phyloP scores from a whole-genome alignment of 2,329 filamentous ascomycete genomes.

The Sordariomycetes sp. region DNA sequence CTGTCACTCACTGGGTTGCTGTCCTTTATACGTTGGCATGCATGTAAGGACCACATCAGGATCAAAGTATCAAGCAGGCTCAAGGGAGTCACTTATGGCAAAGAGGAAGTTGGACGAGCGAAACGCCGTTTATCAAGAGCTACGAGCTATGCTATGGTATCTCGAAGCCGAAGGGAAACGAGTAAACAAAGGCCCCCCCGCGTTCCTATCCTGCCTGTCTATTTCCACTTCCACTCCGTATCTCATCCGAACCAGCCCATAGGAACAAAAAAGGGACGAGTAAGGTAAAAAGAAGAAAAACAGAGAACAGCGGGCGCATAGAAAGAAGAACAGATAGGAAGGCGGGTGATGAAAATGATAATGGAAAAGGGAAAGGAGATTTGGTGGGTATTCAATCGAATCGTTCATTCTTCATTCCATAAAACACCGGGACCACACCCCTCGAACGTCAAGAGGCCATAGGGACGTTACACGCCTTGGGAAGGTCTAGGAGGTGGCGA shows the following conservation, averaged over 20 bases:
- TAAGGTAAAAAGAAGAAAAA: neutral
- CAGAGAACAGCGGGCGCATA: neutral
- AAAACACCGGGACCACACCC: neutral
- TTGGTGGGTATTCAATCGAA: slow-evolving; percentile 1
- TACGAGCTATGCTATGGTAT: no score
- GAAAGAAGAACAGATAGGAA: neutral
- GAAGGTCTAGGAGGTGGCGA: slow-evolving; percentile 5
- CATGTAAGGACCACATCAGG: no score
- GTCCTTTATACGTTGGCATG: no score
- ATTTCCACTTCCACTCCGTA: neutral
- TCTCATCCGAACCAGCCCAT: neutral
- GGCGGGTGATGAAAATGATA: neutral
- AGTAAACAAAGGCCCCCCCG: no score
- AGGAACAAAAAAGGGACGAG: neutral
- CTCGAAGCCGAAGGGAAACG: neutral
- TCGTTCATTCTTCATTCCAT: neutral
- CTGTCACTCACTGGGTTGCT: no score
- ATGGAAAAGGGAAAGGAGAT: neutral
- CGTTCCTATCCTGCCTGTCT: neutral
- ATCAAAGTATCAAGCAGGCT: no score
- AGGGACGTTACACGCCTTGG: neutral
- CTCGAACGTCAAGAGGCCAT: neutral
- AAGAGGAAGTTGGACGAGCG: no score
- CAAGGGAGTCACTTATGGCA: no score
- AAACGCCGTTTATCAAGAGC: no score